Conservation (phyloP, 371 early-diverging fungal genomes). For the Mortierella sp. region DNA sequence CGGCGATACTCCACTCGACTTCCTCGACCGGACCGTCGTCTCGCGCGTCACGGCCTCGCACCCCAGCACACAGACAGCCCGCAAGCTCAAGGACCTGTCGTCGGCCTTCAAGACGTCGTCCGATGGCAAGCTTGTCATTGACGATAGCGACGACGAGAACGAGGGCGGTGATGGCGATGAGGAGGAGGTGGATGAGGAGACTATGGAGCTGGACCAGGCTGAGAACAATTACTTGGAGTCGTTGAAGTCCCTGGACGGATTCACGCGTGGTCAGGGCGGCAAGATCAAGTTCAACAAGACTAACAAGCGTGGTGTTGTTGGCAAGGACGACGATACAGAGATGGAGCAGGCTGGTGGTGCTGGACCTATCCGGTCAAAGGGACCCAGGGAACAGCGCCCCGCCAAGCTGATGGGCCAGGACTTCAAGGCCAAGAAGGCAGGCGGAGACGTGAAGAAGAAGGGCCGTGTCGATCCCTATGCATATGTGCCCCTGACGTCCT, state of each 20-base stretch:
- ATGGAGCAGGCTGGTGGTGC: constrained; percentile 53
- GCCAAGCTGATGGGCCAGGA: constrained; percentile 63
- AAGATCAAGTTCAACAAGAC: constrained; percentile 91
- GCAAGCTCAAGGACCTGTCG: constrained; percentile 64
- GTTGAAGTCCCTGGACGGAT: constrained; percentile 85
- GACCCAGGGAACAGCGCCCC: constrained; percentile 36
- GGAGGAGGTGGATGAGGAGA: constrained; percentile 59
- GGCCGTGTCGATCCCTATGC: constrained; percentile 94
- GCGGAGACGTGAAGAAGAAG: constrained; percentile 92
- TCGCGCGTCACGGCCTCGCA: constrained; percentile 76
- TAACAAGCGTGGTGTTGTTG: constrained; percentile 63
- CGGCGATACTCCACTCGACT: constrained; percentile 90
- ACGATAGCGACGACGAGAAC: constrained; percentile 68
- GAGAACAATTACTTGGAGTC: constrained; percentile 90
- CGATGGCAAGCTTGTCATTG: constrained; percentile 87
- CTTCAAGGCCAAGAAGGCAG: constrained; percentile 82
- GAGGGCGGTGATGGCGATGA: constrained; percentile 44
- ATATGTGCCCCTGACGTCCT: constrained; percentile 88
- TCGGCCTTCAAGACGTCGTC: constrained; percentile 73
- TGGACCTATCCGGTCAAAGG: constrained; percentile 54
- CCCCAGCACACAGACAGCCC: constrained; percentile 52
- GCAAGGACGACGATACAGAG: constrained; percentile 71
- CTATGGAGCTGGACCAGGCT: constrained; percentile 63
- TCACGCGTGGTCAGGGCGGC: constrained; percentile 84
- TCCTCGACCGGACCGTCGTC: constrained; percentile 89